These are phyloP conservation scores for Pleurotus sapidus DNA, from an alignment of 768 basidiomycete genomes.

Conservation along the genomic window DNA sequence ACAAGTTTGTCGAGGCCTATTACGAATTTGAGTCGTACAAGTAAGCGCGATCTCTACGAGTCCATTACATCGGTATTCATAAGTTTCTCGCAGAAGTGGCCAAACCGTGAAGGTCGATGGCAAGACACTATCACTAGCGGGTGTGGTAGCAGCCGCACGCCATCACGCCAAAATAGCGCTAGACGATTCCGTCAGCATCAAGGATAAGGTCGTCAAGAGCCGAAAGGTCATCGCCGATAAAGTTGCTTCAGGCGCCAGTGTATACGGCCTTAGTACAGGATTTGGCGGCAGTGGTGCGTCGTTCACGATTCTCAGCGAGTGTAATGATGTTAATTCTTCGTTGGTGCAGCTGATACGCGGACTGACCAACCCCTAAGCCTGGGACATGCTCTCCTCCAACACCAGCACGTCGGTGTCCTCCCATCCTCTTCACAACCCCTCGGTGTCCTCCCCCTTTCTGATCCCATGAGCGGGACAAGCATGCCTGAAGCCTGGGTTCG, in stretches of 20 bases:
- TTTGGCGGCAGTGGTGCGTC: conserved; percentile 68
- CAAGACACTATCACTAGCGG: conserved; percentile 60
- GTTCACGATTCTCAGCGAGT: background rate
- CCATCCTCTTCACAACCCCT: conserved; percentile 50
- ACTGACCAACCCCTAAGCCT: conserved; percentile 72
- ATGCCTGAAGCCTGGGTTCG: conserved; percentile 92
- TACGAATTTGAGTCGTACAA: conserved; percentile 54
- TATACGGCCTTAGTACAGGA: conserved; percentile 82
- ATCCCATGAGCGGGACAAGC: conserved; percentile 61
- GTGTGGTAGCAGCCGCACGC: conserved; percentile 66
- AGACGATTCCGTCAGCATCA: conserved; percentile 35
- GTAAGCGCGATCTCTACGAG: conserved; percentile 28
- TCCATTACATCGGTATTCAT: too few relatives aligned
- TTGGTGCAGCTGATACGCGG: conserved; percentile 57
- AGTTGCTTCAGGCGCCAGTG: conserved; percentile 61
- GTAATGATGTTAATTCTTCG: background rate
- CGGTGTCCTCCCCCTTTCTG: conserved; percentile 63
- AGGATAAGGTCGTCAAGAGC: conserved; percentile 55
- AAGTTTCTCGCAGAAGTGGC: conserved; percentile 35
- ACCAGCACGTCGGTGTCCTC: conserved; percentile 74
- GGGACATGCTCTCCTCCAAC: conserved; percentile 81
- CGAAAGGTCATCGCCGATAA: conserved; percentile 69
- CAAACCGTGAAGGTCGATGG: conserved; percentile 62
- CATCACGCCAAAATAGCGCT: conserved; percentile 44
- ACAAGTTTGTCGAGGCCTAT: conserved; percentile 44